Base-by-base conservation (phyloP, 345 rosid species). In the Syzygium aromaticum region DNA sequence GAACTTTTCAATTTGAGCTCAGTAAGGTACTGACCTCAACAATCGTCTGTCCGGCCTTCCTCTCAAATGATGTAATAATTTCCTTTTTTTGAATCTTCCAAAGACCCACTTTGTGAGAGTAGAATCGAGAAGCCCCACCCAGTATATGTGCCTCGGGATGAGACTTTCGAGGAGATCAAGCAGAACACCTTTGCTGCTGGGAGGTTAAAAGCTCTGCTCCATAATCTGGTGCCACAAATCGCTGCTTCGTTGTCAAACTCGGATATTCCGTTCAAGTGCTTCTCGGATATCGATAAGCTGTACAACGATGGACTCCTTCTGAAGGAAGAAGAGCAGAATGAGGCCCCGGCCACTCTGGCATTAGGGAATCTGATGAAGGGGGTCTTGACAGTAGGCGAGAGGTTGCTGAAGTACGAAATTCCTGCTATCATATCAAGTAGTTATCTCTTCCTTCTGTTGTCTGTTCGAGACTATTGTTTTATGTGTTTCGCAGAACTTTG, bases 81-180 rank as follows among this genome's bases (percentile, higher is more conserved):
- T 21, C 54, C 3, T 28, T 61, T n/a, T 86, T 43, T 67, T 10
- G 9, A 63, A 54, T 86, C 86, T 61, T 49, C 57, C 64, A 77
- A 85, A 96, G 99, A 95, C 88, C 94, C 93, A 15, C 93, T 78
- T 8, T 93, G 85, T 73, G 99, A 98, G 92, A 94, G 94, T 89
- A 92, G 98, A 92, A 93, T 95, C 3, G 98, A 94, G 77, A 96
- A 96, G 91, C 96, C 97, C 38, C 94, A 93, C 61, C 96, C 97
- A 8, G 95, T 96, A 15, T 98, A 96, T 78, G 99, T 98, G 52
- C 99, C 99, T 46, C 91, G 99, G 40, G 99, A 96, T 52, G 99
- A 98, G 91, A 94, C 93, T 43, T 98, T 98, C n/a, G 99, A 95
- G 91, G 99, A 97, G 91, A 93, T 95, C 89, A 97, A 97, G 89